Conservation (phyloP, 805 yeast genomes). For the Deakozyma indianensis region DNA sequence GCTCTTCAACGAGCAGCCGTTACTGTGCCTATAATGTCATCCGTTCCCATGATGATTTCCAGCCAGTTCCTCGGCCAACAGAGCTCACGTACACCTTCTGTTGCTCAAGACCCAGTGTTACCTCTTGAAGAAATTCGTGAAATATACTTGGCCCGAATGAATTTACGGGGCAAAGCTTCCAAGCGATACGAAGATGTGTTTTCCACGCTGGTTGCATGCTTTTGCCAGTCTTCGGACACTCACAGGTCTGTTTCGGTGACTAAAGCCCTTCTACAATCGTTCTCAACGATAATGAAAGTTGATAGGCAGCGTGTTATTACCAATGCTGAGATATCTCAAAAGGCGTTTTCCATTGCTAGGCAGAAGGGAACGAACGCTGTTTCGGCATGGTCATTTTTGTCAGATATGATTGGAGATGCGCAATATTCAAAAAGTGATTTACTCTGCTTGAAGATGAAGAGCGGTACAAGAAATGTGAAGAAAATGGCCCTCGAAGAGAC, state of each 20-base stretch:
- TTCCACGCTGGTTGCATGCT: background rate
- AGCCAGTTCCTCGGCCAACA: background rate
- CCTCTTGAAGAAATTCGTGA: too few relatives aligned
- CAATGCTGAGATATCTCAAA: background rate
- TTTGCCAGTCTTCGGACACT: background rate
- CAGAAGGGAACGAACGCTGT: background rate
- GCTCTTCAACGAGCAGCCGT: too few relatives aligned
- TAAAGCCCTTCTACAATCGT: background rate
- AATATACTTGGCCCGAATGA: too few relatives aligned
- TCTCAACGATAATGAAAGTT: background rate
- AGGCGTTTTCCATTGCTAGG: background rate
- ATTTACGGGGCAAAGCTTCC: background rate
- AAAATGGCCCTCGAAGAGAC: background rate
- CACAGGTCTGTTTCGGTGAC: background rate
- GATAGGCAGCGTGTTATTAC: background rate
- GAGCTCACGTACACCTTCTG: background rate
- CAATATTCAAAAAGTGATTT: background rate
- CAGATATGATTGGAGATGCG: background rate
- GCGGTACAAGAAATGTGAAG: background rate
- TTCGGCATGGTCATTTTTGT: background rate
- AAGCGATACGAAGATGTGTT: background rate
- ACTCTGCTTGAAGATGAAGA: background rate
- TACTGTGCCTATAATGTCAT: too few relatives aligned
- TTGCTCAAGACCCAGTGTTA: too few relatives aligned
- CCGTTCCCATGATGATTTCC: background rate